Base-by-base conservation (phyloP, 345 rosid species). In the Kernera saxatilis region DNA sequence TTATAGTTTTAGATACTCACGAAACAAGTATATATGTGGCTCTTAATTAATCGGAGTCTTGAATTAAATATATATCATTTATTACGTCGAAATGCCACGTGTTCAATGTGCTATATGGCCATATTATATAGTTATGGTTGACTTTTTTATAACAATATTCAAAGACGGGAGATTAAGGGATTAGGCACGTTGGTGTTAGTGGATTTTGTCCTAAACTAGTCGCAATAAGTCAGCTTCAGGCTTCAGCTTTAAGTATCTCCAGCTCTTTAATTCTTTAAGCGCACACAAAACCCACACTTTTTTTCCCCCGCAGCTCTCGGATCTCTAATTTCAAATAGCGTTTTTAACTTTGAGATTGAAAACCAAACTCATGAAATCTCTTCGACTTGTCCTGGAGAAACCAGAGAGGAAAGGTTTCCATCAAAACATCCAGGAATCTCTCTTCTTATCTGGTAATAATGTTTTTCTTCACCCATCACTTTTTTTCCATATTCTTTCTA, bases 171-270 rank as follows among this genome's bases (percentile, higher is more conserved):
- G 41, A 27, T 35, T 6, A 43, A 30, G 74, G 78, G 55, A 67
- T 75, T 35, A 75, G 43, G 74, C 79, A 75, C 74, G 74, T 68
- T 68, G 49, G 32, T 52, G 62, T 52, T 8, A 53, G 79, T 75
- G 74, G 79, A 17, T 48, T 21, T 53, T 69, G 60, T 75, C 74
- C 73, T 30, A 67, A 50, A 41, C 23, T 22, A 67, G 46, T 63
- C 70, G 13, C 13, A 53, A 41, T 32, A 46, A 49, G 71, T 69
- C 66, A 62, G 26, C 69, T 40, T 49, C 25, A 61, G n/a, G 41
- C 78, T 68, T 60, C 32, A 33, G 29, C 62, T 69, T 54, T 13
- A 75, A 75, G 79, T 46, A 36, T 69, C 44, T 62, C 64, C 66
- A 75, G 75, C 71, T 63, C 51, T 32, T 61, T 59, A 32, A 56